Evolutionary conservation across 2,329 filamentous ascomycete genomes (phyloP).

Genomic region (Sclerotinia spermophila): DNA sequence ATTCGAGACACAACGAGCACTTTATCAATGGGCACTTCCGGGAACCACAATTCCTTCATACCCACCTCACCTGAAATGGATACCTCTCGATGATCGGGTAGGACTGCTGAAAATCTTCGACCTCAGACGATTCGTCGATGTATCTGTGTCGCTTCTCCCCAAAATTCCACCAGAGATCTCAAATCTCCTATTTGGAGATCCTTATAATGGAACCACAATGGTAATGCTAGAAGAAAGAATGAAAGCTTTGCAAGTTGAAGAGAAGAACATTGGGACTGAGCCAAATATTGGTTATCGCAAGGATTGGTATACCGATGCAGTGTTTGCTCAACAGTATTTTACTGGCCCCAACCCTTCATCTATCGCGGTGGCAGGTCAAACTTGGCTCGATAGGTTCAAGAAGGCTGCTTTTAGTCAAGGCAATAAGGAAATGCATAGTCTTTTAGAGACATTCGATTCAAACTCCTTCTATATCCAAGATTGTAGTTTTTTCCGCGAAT

Average conservation of each 20-base stretch:
- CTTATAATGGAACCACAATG: constrained; percentile 20
- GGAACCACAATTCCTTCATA: constrained; percentile 22
- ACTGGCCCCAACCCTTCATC: constrained; percentile 38
- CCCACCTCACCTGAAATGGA: constrained; percentile 34
- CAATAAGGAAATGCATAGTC: constrained; percentile 19
- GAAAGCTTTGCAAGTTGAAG: not conserved
- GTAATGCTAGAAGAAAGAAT: constrained; percentile 15
- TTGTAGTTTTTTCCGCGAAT: constrained; percentile 33
- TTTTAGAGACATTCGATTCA: constrained; percentile 20
- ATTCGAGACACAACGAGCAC: constrained; percentile 16
- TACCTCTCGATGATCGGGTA: constrained; percentile 29
- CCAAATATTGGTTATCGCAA: constrained; percentile 22
- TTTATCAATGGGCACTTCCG: constrained; percentile 19
- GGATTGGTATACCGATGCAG: constrained; percentile 36
- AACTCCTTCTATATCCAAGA: constrained; percentile 31
- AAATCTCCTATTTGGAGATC: constrained; percentile 16
- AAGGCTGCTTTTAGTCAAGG: constrained; percentile 21
- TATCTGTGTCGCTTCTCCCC: constrained; percentile 26
- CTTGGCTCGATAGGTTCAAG: constrained; percentile 29
- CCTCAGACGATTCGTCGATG: constrained; percentile 30
- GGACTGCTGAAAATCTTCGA: constrained; percentile 33
- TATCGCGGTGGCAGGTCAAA: constrained; percentile 23
- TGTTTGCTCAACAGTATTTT: constrained; percentile 43
- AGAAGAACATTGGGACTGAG: constrained; percentile 17
- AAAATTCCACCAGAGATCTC: constrained; percentile 25